Evolutionary conservation across 805 yeast genomes (phyloP).

Genomic region (Lachancea thermotolerans): DNA sequence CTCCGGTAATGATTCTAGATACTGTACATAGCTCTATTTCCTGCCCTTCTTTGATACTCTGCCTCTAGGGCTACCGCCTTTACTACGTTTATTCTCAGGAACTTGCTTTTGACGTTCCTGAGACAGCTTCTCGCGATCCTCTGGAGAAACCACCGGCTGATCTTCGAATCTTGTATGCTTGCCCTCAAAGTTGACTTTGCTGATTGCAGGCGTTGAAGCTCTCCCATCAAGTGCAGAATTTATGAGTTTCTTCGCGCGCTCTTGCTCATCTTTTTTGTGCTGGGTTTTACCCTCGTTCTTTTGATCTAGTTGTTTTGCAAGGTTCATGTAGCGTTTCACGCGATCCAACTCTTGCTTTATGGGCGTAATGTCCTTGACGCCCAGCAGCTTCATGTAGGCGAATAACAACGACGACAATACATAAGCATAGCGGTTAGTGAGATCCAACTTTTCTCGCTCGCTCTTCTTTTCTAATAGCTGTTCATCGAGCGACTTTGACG

Average conservation of each 20-base stretch:
- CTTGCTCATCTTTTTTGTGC: slow-evolving; percentile 30
- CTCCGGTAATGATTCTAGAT: background rate
- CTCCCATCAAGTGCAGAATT: slow-evolving; percentile 38
- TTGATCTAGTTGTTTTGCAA: slow-evolving; percentile 33
- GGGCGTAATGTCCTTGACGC: slow-evolving; percentile 31
- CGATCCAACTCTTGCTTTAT: slow-evolving; percentile 61
- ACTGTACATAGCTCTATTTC: background rate
- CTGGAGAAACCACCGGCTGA: background rate
- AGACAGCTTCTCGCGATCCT: background rate
- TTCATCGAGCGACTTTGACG: slow-evolving; percentile 25
- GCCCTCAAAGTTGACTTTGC: slow-evolving; percentile 45
- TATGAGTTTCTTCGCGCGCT: slow-evolving; percentile 42
- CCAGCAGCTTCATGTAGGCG: slow-evolving; percentile 23
- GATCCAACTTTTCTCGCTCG: slow-evolving; percentile 20
- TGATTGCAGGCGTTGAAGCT: slow-evolving; percentile 42
- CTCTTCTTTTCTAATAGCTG: slow-evolving; percentile 17
- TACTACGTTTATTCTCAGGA: no score
- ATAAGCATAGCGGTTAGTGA: slow-evolving; percentile 25
- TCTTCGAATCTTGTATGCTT: slow-evolving; percentile 45
- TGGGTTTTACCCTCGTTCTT: slow-evolving; percentile 20
- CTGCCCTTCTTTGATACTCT: background rate
- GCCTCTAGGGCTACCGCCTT: background rate
- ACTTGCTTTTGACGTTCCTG: background rate
- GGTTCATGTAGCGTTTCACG: slow-evolving; percentile 61
- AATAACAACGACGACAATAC: slow-evolving; percentile 27